A percentile compares a stretch with the other conserved stretches of the same genome.
These are phyloP conservation scores for Ambispora gerdemannii DNA, from an alignment of 192 early-diverging fungal genomes.

Conservation along the genomic window DNA sequence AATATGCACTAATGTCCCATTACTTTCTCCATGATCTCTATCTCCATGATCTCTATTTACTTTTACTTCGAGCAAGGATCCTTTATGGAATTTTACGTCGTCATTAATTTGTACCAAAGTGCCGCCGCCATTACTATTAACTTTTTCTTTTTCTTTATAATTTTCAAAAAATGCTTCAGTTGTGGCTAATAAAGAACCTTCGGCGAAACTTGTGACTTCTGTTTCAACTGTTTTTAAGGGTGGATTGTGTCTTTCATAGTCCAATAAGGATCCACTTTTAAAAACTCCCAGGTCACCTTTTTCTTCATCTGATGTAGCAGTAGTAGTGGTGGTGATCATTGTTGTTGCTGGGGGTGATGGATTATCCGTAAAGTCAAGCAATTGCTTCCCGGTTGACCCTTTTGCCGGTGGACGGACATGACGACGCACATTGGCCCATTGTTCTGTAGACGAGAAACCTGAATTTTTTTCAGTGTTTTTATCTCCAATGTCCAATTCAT, in stretches of 20 bases:
- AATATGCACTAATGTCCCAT: not conserved
- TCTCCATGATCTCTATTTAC: not conserved
- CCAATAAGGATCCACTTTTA: not conserved
- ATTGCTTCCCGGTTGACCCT: not conserved
- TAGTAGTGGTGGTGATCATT: not conserved
- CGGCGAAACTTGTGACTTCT: not conserved
- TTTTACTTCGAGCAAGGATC: not conserved
- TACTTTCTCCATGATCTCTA: not conserved
- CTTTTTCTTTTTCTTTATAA: constrained; percentile 26
- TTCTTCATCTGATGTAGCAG: not conserved
- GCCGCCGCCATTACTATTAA: not conserved
- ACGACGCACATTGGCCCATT: not conserved
- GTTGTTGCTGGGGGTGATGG: not conserved
- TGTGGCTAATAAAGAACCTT: constrained; percentile 26
- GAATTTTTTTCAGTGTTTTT: not conserved
- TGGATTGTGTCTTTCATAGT: constrained; percentile 1
- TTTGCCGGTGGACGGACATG: not conserved
- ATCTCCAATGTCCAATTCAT: not conserved
- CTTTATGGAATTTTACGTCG: constrained; percentile 16
- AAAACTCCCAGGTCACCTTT: not conserved
- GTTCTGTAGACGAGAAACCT: not conserved
- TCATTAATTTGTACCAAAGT: constrained; percentile 2
- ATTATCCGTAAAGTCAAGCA: not conserved
- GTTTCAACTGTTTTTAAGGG: constrained; percentile 13
- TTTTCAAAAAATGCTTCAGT: constrained; percentile 16